phyloP scores from a whole-genome alignment of 768 basidiomycete genomes.

The Boletellus ananas region DNA sequence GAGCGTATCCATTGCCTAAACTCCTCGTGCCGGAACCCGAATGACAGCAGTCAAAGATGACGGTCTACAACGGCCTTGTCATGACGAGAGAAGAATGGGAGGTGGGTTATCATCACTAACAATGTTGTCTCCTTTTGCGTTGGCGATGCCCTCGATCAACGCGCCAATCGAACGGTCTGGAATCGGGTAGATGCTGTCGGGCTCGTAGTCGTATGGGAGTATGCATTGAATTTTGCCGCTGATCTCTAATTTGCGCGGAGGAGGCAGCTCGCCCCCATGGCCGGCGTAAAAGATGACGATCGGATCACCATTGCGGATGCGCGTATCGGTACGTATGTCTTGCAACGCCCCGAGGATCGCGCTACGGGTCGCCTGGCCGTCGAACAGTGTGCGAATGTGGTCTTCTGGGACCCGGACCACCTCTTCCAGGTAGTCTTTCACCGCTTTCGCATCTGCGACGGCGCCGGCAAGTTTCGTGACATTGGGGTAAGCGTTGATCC shows the following conservation, averaged over 20 bases:
- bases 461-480: constrained; percentile 33
- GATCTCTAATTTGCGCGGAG: constrained; percentile 25
- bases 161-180: constrained; percentile 42
- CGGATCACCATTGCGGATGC: constrained; percentile 28
- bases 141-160: constrained; percentile 36
- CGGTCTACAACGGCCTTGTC: constrained; percentile 28
- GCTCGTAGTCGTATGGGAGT: constrained; percentile 35
- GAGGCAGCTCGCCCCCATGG: constrained; percentile 37
- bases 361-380: constrained; percentile 35
- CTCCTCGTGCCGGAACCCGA: constrained; percentile 36
- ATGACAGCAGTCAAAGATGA: constrained; percentile 47
- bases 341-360: constrained; percentile 30
- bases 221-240: constrained; percentile 25
- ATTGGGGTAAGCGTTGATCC: constrained; percentile 38
- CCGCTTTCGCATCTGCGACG: constrained; percentile 37
- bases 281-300: constrained; percentile 45
- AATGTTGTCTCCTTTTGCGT: constrained; percentile 41
- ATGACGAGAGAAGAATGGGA: background rate
- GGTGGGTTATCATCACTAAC: constrained; percentile 22
- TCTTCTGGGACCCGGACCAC: constrained; percentile 28
- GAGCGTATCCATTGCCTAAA: background rate
- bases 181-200: constrained; percentile 29
- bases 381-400: constrained; percentile 37
- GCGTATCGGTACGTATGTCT: constrained; percentile 23
- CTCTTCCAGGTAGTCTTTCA: constrained; percentile 32